Percentiles rank a stretch among this genome's conserved stretches.
These are phyloP conservation scores for Chytriomyces hyalinus DNA, from an alignment of 192 early-diverging fungal species.

Conservation along the genomic window DNA sequence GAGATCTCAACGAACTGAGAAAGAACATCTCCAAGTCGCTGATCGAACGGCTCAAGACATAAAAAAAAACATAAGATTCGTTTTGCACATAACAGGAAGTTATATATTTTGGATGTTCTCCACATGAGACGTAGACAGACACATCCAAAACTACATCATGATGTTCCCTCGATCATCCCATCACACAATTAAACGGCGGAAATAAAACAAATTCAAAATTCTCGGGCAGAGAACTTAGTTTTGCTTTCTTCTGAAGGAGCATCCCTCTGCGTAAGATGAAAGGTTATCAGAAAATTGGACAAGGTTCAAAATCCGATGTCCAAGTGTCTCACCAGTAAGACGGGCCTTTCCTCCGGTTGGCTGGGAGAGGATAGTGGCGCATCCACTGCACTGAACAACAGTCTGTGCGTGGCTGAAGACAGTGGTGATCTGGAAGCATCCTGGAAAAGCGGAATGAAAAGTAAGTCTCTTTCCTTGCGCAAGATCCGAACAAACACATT, in stretches of 20 bases:
- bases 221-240: slow-evolving; percentile 51
- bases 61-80: background rate
- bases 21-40: slow-evolving; percentile 11
- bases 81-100: background rate
- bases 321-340: slow-evolving; percentile 77
- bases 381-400: slow-evolving; percentile 94
- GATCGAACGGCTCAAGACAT: slow-evolving; percentile 3
- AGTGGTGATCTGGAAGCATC: slow-evolving; percentile 96
- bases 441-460: slow-evolving; percentile 37
- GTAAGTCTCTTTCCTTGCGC: too few relatives aligned
- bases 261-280: slow-evolving; percentile 56
- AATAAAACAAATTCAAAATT: background rate
- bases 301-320: background rate
- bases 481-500: background rate
- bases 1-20: slow-evolving; percentile 2
- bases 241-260: slow-evolving; percentile 83
- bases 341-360: slow-evolving; percentile 98
- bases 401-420: slow-evolving; percentile 99
- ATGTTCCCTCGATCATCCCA: background rate
- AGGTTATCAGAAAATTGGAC: background rate
- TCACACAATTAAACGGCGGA: background rate
- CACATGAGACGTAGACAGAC: background rate
- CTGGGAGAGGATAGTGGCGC: slow-evolving; percentile 97
- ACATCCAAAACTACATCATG: background rate
- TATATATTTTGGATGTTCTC: background rate